Percentiles rank a stretch among this genome's conserved stretches.
These are phyloP conservation scores for Fusarium penzigii DNA, from an alignment of 2,329 filamentous ascomycete genomes.

Conservation along the genomic window DNA sequence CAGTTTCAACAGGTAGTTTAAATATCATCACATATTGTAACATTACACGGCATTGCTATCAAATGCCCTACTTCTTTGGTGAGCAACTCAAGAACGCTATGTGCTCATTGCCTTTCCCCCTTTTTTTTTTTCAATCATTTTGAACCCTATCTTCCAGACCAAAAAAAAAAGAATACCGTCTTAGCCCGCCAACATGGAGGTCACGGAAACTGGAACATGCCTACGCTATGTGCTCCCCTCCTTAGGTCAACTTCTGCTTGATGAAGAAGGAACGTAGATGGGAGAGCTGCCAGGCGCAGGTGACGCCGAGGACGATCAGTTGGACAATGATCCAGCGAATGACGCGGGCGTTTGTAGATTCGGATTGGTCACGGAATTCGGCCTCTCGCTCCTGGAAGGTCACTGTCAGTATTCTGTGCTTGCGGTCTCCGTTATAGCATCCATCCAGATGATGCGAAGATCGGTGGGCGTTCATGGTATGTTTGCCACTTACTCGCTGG, in stretches of 20 bases:
- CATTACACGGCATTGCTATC: not conserved
- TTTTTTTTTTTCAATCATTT: slow-evolving; percentile 9
- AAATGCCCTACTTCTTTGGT: not conserved
- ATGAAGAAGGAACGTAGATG: slow-evolving; percentile 98
- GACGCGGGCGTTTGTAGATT: slow-evolving; percentile 87
- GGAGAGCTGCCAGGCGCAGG: slow-evolving; percentile 95
- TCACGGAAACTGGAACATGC: slow-evolving; percentile 3
- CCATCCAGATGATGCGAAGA: too few relatives aligned
- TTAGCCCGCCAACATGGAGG: slow-evolving; percentile 3
- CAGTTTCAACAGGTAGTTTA: slow-evolving; percentile 3
- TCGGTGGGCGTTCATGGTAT: too few relatives aligned
- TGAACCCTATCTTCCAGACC: slow-evolving; percentile 7
- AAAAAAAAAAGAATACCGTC: not conserved
- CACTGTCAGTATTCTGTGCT: slow-evolving; percentile 7
- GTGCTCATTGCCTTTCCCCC: not conserved
- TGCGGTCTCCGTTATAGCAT: too few relatives aligned
- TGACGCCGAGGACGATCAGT: slow-evolving; percentile 77
- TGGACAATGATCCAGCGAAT: slow-evolving; percentile 94
- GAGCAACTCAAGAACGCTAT: not conserved
- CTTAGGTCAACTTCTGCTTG: slow-evolving; percentile 97
- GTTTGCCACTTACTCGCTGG: slow-evolving; percentile 68
- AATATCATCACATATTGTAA: slow-evolving; percentile 18
- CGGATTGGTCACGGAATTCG: slow-evolving; percentile 97
- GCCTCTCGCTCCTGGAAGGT: slow-evolving; percentile 81
- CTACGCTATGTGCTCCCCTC: slow-evolving; percentile 1